phyloP scores from a whole-genome alignment of 768 basidiomycete species.

The Suillus subalutaceus region DNA sequence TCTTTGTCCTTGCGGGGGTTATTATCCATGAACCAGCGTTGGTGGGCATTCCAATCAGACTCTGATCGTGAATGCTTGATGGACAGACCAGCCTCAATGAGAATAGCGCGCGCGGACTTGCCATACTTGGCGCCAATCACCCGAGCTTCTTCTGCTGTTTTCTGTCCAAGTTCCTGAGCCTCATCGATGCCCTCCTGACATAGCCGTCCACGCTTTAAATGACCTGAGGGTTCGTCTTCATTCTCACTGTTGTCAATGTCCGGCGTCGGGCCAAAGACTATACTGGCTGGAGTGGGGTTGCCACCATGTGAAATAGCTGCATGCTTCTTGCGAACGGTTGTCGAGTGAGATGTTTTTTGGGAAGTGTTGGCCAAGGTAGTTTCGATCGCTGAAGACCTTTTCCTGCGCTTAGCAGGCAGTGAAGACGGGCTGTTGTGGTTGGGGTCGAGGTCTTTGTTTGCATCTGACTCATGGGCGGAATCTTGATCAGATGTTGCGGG shows the following conservation, averaged over 20 bases:
- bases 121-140: not conserved
- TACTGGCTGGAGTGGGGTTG: not conserved
- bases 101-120: not conserved
- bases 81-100: slow-evolving; percentile 3
- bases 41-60: slow-evolving; percentile 1
- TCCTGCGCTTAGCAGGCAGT: not conserved
- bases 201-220: not conserved
- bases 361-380: no score
- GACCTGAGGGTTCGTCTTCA: not conserved
- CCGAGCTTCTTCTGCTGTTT: not conserved
- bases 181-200: not conserved
- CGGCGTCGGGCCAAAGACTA: not conserved
- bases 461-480: no score
- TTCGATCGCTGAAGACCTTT: not conserved
- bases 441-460: not conserved
- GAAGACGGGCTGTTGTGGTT: not conserved
- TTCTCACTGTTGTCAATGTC: not conserved
- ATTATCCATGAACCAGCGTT: not conserved
- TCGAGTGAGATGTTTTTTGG: not conserved
- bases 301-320: not conserved
- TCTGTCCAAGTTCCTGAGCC: not conserved
- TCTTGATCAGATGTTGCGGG: not conserved
- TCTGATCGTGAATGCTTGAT: slow-evolving; percentile 2
- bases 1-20: not conserved
- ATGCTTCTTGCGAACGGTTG: not conserved